Percentiles rank a stretch among this genome's conserved stretches.
phyloP scores from a whole-genome alignment of 2,329 filamentous ascomycete species.

The Zasmidium angulare region DNA sequence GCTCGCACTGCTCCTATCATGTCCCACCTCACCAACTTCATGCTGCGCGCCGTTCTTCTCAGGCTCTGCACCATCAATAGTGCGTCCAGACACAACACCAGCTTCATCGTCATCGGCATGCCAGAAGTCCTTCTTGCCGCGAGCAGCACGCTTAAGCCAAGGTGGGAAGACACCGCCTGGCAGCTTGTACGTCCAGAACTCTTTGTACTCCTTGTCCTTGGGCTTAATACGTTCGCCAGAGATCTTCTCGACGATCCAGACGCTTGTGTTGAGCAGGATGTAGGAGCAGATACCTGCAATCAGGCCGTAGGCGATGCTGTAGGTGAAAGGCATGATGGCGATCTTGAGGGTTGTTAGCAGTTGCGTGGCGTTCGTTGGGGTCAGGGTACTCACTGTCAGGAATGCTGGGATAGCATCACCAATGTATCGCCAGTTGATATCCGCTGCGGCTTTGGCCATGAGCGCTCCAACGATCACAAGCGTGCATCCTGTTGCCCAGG shows the following conservation, averaged over 20 bases:
- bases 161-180: constrained; percentile 72
- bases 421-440: constrained; percentile 87
- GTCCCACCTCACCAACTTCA: neutral
- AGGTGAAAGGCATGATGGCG: constrained; percentile 43
- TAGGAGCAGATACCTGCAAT: constrained; percentile 79
- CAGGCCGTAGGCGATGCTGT: constrained; percentile 82
- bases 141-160: constrained; percentile 65
- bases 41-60: neutral
- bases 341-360: neutral
- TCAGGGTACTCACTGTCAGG: constrained; percentile 52
- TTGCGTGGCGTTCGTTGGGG: neutral
- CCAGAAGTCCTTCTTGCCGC: constrained; percentile 76
- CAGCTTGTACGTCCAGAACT: constrained; percentile 76
- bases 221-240: constrained; percentile 71
- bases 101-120: constrained; percentile 35
- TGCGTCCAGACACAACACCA: neutral
- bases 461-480: constrained; percentile 83
- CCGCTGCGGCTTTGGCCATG: constrained; percentile 74
- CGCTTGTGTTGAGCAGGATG: constrained; percentile 69
- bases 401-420: constrained; percentile 84
- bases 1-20: neutral
- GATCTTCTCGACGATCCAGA: constrained; percentile 66
- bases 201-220: constrained; percentile 72
- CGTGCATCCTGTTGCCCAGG: constrained; percentile 88
- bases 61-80: neutral